Evolutionary conservation across 257 asterid species (phyloP).

Genomic region (Solanum bukasovii): DNA sequence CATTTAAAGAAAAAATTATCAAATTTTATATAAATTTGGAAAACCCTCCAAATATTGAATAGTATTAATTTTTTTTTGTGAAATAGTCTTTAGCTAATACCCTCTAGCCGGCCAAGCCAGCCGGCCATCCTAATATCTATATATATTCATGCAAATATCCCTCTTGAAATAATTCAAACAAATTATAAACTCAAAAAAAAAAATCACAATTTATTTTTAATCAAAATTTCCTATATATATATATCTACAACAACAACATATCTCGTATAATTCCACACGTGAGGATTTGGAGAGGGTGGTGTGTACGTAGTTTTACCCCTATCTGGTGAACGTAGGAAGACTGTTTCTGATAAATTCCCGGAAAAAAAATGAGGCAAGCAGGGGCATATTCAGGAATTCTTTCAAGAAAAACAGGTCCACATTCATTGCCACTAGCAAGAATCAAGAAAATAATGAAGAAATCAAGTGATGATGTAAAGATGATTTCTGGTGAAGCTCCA

Average conservation of each 20-base stretch:
- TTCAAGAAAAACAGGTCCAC: conserved; percentile 49
- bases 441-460: conserved; percentile 70
- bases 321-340: neutral
- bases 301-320: neutral
- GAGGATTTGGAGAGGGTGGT: neutral
- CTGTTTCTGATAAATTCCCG: neutral
- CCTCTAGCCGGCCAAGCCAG: neutral
- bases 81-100: neutral
- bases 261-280: neutral
- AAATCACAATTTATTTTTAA: neutral
- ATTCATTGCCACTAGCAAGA: conserved; percentile 65
- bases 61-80: neutral
- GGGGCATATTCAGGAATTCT: conserved; percentile 63
- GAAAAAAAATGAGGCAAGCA: conserved; percentile 48
- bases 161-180: neutral
- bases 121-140: neutral
- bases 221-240: neutral
- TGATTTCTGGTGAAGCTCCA: conserved; percentile 88
- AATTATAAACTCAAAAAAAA: neutral
- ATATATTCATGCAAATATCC: neutral
- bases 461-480: conserved; percentile 61
- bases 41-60: neutral
- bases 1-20: neutral
- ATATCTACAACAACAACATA: neutral
- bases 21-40: neutral